Evolutionary conservation across 2,329 filamentous ascomycete species (phyloP), one percentile per base, ranked within the genome.

Genomic region (Aspergillus fumigatiaffinis): DNA sequence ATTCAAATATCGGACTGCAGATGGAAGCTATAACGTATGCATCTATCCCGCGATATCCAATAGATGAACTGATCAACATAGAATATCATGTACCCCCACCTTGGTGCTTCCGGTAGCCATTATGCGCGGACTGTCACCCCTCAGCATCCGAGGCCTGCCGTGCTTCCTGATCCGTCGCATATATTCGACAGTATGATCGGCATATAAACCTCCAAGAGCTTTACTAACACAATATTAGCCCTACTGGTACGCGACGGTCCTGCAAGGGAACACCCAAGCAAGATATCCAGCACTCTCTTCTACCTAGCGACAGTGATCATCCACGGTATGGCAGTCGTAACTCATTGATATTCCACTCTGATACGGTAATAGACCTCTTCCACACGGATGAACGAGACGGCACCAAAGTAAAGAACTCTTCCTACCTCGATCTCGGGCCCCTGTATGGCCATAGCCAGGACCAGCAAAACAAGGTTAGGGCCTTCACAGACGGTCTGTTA

Each of bases 301-400:
- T 80, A 79, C 42, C 74, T 80, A 21, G 80, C 80, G 0, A 80
- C 78, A 2, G 77, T 82, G 52, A 80, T 82, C 57, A 82, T 81
- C 21, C 80, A 82, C 54, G 80, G 68, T 69, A 72, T 79, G 29
- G 80, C 80, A 60, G 68, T 17, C 23, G 9, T 48, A 9, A 10
- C 14, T 4, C 26, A 17, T n/a, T 10, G 26, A 8, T 21, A 12
- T 9, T 2, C 3, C 7, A 7, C 35, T 14, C 54, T 52, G 9
- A 52, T 38, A 1, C 9, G 9, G 17, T 17, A 9, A 4, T 21
- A 56, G 54, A 56, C 35, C 44, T 56, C 7, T 56, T 56, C 29
- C 54, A 75, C 47, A 78, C 70, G 0, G 70, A 74, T 50, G 56
- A 65, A 8, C 42, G 29, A 9, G 66, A 74, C 69, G 68, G 42